Percentiles rank a stretch among this genome's conserved stretches.
These are phyloP conservation scores for Geotrichum siamense DNA, from an alignment of 1,139 yeast species.

Conservation along the genomic window DNA sequence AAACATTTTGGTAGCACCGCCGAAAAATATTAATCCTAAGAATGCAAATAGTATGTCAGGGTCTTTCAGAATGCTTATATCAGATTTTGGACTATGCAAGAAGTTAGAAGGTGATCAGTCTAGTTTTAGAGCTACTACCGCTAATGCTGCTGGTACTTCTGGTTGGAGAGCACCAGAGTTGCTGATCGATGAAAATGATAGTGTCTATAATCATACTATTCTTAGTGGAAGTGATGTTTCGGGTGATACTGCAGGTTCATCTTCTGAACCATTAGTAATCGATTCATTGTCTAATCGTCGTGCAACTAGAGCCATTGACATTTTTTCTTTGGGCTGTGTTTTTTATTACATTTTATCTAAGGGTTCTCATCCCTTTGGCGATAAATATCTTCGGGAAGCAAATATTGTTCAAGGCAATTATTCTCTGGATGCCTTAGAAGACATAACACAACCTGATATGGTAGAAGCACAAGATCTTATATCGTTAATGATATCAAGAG, in stretches of 20 bases:
- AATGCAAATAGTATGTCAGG: conserved; percentile 36
- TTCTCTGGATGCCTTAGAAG: conserved; percentile 43
- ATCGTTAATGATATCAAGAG: conserved; percentile 56
- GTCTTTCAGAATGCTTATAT: conserved; percentile 57
- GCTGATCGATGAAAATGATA: conserved; percentile 31
- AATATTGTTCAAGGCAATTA: conserved; percentile 74
- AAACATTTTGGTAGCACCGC: conserved; percentile 78
- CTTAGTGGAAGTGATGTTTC: conserved; percentile 1
- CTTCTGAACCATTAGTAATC: conserved; percentile 32
- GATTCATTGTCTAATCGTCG: conserved; percentile 47
- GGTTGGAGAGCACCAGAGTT: conserved; percentile 99
- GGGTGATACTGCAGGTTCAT: conserved; percentile 17
- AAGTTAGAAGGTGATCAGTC: conserved; percentile 87
- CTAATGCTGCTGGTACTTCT: conserved; percentile 91
- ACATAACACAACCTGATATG: conserved; percentile 40
- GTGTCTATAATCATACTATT: conserved; percentile 8
- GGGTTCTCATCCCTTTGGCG: conserved; percentile 95
- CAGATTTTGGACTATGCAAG: conserved; percentile 94
- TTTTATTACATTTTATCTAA: conserved; percentile 76
- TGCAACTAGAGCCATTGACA: conserved; percentile 85
- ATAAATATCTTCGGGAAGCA: conserved; percentile 75
- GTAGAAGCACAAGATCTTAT: conserved; percentile 70
- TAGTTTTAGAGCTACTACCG: conserved; percentile 85
- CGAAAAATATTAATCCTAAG: conserved; percentile 37
- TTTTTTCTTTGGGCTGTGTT: conserved; percentile 91